phyloP scores from a whole-genome alignment of 176 grass and related monocot species.

The Ensete ventricosum region DNA sequence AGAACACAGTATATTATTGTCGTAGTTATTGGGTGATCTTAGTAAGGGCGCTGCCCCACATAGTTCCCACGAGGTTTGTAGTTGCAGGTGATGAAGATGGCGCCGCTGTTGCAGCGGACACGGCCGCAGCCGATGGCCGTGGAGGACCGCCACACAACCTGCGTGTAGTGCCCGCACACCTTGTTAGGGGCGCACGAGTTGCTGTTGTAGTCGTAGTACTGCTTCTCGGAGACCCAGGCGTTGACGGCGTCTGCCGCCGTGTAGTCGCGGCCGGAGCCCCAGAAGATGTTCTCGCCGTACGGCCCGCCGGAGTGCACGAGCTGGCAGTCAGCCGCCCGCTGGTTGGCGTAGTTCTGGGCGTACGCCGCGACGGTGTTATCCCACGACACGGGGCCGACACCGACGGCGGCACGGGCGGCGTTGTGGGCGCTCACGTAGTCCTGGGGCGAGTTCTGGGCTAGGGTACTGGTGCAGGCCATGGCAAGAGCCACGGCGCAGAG shows the following conservation, averaged over 20 bases:
- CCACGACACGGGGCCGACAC: conserved; percentile 17
- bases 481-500: background rate
- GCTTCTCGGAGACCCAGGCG: conserved; percentile 16
- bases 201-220: conserved; percentile 10
- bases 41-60: conserved; percentile 1
- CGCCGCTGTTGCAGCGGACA: conserved; percentile 9
- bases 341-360: conserved; percentile 20
- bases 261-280: background rate
- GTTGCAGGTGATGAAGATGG: conserved; percentile 24
- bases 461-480: background rate
- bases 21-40: background rate
- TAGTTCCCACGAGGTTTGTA: conserved; percentile 15
- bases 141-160: conserved; percentile 27
- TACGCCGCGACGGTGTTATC: conserved; percentile 6
- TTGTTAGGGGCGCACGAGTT: conserved; percentile 8
- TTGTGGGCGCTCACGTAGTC: conserved; percentile 23
- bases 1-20: too few relatives aligned
- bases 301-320: conserved; percentile 24
- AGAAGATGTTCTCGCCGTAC: conserved; percentile 29
- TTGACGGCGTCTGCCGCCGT: conserved; percentile 10
- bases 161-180: conserved; percentile 21
- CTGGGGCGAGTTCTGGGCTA: conserved; percentile 25
- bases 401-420: conserved; percentile 1
- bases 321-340: conserved; percentile 1
- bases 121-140: conserved; percentile 6